Percentiles rank a stretch among this genome's conserved stretches.
Evolutionary conservation across 495 filamentous ascomycete genomes (phyloP).

Genomic region (Tuber indicum): DNA sequence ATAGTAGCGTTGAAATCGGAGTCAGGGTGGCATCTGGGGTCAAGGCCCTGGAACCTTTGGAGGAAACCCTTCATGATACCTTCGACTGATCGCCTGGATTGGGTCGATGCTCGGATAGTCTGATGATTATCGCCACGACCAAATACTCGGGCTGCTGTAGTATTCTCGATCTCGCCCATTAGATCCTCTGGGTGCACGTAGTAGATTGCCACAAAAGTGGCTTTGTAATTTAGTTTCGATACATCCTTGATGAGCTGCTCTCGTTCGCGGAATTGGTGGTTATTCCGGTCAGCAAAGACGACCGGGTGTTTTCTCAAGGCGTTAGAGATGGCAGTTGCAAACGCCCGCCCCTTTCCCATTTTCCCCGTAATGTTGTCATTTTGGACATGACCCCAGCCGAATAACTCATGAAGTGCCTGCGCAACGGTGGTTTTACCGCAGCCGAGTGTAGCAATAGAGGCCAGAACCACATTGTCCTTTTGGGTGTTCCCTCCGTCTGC

Average conservation of each 20-base stretch:
- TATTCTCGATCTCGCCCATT: constrained; percentile 57
- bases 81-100: constrained; percentile 60
- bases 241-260: constrained; percentile 80
- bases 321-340: constrained; percentile 56
- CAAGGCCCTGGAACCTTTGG: constrained; percentile 68
- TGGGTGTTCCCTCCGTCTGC: constrained; percentile 47
- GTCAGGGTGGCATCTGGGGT: constrained; percentile 61
- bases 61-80: constrained; percentile 96
- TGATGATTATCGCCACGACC: constrained; percentile 92
- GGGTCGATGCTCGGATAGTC: constrained; percentile 79
- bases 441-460: constrained; percentile 83
- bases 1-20: constrained; percentile 72
- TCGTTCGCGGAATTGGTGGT: constrained; percentile 79
- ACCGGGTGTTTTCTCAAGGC: constrained; percentile 56
- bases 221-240: constrained; percentile 51
- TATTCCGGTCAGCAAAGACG: constrained; percentile 90
- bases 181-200: constrained; percentile 61
- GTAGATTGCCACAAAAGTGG: constrained; percentile 80
- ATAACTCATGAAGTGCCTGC: constrained; percentile 71
- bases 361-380: constrained; percentile 91
- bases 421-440: constrained; percentile 96
- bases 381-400: constrained; percentile 89
- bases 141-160: constrained; percentile 74
- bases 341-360: constrained; percentile 61
- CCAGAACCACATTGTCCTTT: constrained; percentile 56